phyloP scores from a whole-genome alignment of 257 asterid genomes.

The Eustoma russellianum region DNA sequence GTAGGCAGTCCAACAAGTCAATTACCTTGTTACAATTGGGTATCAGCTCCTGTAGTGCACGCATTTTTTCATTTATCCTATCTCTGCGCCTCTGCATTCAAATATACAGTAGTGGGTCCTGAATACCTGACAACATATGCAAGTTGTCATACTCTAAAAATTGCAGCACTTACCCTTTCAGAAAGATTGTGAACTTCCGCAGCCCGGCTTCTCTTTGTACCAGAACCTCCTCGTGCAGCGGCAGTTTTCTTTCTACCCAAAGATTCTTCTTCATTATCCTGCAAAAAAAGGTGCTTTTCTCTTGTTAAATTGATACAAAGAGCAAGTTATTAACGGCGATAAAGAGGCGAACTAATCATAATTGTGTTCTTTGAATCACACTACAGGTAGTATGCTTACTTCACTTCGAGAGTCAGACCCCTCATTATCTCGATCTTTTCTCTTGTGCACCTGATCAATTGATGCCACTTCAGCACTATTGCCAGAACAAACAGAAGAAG shows the following conservation, averaged over 20 bases:
- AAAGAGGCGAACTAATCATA: too few relatives aligned
- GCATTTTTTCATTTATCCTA: conserved; percentile 96
- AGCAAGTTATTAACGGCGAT: neutral
- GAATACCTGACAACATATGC: neutral
- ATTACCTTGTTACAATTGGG: conserved; percentile 97
- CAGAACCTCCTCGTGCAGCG: conserved; percentile 39
- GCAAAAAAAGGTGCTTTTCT: conserved; percentile 16
- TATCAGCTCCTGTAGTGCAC: conserved; percentile 90
- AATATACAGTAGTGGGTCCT: conserved; percentile 8
- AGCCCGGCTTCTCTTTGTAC: conserved; percentile 90
- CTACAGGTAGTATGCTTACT: conserved; percentile 24
- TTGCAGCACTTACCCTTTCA: conserved; percentile 68
- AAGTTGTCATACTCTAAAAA: neutral
- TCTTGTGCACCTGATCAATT: conserved; percentile 51
- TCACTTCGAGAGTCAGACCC: conserved; percentile 68
- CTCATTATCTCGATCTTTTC: conserved; percentile 49
- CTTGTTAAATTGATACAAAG: conserved; percentile 1
- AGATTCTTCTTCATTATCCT: conserved; percentile 79
- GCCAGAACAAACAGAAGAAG: conserved; percentile 91
- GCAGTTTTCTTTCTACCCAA: conserved; percentile 38
- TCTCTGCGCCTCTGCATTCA: conserved; percentile 79
- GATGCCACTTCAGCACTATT: conserved; percentile 70
- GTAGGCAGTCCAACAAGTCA: too few relatives aligned
- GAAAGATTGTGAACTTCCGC: conserved; percentile 97
- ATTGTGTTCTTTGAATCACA: too few relatives aligned